Evolutionary conservation across 2,329 filamentous ascomycete species (phyloP), one percentile per base, ranked within the genome.

Genomic region (Zasmidium cellare): DNA sequence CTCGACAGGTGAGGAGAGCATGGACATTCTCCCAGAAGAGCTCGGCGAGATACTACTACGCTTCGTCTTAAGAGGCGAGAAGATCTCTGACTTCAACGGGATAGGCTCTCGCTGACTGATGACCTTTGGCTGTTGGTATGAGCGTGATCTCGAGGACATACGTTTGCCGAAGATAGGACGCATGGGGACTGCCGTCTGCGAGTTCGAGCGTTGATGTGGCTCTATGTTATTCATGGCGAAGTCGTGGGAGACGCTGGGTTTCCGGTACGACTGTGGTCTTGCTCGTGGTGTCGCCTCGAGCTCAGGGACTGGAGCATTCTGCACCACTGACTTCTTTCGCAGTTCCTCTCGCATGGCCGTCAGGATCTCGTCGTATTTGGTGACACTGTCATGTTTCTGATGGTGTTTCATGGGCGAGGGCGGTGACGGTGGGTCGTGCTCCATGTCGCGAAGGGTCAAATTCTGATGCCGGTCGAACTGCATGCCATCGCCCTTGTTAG

Each of bases 271-370:
- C 6, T 35, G 31, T 35, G 59, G 61, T 48, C 59, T 53, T 25
- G 41, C 19, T 22, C 55, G 41, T 16, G 54, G 47, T 14, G 54
- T 38, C 14, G 35, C 31, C 16, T 56, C 56, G 2, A 56, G 52
- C 25, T 64, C 58, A 12, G 24, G 47, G 48, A 23, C 23, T 6
- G 25, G 28, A 9, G 14, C 6, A n/a, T 24, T 20, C 16, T n/a
- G 48, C 9, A 51, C 23, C 56, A 56, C 46, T 9, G 60, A 50
- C 56, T 63, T 64, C 48, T 61, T 65, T 6, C 70, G 64, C 22
- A 74, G 55, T 50, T 70, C 67, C 45, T 72, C 70, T n/a, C 69
- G 66, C 71, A 74, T 71, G 11, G 68, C 61, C 16, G 67, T 66
- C n/a, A 74, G 55, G 46, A 73, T 69, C 9, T 69, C 67, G 51